These are phyloP conservation scores for Ustilago vetiveriae DNA, from an alignment of 1,284 basidiomycete species.

Conservation along the genomic window DNA sequence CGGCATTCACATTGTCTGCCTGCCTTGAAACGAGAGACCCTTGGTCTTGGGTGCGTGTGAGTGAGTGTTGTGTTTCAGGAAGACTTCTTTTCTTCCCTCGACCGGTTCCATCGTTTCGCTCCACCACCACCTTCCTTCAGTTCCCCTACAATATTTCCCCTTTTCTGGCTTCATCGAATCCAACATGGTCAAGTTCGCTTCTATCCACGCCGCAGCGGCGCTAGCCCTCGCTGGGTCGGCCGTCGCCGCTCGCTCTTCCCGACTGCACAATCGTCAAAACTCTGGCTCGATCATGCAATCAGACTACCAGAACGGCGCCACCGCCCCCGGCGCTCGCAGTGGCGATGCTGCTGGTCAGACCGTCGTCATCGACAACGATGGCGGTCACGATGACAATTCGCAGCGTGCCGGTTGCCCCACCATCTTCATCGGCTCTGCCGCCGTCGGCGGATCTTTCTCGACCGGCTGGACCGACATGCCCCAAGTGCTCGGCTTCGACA, in stretches of 20 bases:
- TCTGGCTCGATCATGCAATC: slow-evolving; percentile 42
- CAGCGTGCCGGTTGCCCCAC: slow-evolving; percentile 52
- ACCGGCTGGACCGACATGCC: slow-evolving; percentile 58
- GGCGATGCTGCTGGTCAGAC: slow-evolving; percentile 55
- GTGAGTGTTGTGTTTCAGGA: too few species aligned
- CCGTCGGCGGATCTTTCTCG: slow-evolving; percentile 45
- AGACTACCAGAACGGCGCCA: slow-evolving; percentile 56
- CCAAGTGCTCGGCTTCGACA: slow-evolving; percentile 60
- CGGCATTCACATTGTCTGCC: too few species aligned
- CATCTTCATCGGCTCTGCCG: slow-evolving; percentile 59
- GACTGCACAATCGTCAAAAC: slow-evolving; percentile 31
- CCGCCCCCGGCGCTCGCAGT: slow-evolving; percentile 42
- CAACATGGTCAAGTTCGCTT: slow-evolving; percentile 27
- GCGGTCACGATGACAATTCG: slow-evolving; percentile 56
- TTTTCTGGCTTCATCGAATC: too few species aligned
- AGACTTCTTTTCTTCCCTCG: too few species aligned
- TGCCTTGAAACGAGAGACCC: too few species aligned
- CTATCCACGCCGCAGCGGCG: slow-evolving; percentile 11
- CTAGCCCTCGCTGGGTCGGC: slow-evolving; percentile 29
- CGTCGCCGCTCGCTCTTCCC: slow-evolving; percentile 8
- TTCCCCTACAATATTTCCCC: too few species aligned
- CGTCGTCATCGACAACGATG: slow-evolving; percentile 48
- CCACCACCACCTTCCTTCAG: slow-evolving; percentile 1
- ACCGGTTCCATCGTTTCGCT: background rate
- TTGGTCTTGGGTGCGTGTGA: too few species aligned